Conservation (phyloP, 129 eudicot genomes). For the Smallanthus sonchifolius region DNA sequence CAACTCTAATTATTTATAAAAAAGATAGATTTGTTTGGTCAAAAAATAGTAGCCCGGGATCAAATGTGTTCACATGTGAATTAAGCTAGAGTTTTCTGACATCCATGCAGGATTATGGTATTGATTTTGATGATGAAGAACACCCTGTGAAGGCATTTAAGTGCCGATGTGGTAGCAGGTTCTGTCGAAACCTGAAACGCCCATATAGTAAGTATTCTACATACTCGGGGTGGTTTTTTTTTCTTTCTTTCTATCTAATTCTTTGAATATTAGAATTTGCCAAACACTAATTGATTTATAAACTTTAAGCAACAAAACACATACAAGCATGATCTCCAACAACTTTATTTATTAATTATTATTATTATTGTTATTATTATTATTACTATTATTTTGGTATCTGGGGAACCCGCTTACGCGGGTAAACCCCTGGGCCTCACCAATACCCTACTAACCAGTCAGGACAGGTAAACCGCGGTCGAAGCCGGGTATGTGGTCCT, state of each 20-base stretch:
- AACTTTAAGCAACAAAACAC: not conserved
- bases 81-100: conserved; percentile 16
- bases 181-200: conserved; percentile 67
- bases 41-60: not conserved
- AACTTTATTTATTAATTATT: not conserved
- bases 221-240: not conserved
- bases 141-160: conserved; percentile 84
- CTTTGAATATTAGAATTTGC: not conserved
- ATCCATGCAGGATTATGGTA: conserved; percentile 82
- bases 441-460: too few species aligned
- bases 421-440: too few species aligned
- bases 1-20: not conserved
- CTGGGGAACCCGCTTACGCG: too few species aligned
- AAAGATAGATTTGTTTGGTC: not conserved
- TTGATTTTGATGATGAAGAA: conserved; percentile 86
- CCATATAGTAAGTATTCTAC: not conserved
- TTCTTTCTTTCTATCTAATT: not conserved
- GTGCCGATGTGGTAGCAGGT: conserved; percentile 88
- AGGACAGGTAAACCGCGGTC: too few species aligned
- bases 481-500: too few species aligned
- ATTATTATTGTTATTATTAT: too few species aligned
- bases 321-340: not conserved
- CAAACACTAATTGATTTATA: not conserved
- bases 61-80: not conserved
- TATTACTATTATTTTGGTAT: too few species aligned